A percentile compares a stretch with the other conserved stretches of the same genome.
phyloP scores from a whole-genome alignment of 768 basidiomycete species.

The Tricholoma terreum region DNA sequence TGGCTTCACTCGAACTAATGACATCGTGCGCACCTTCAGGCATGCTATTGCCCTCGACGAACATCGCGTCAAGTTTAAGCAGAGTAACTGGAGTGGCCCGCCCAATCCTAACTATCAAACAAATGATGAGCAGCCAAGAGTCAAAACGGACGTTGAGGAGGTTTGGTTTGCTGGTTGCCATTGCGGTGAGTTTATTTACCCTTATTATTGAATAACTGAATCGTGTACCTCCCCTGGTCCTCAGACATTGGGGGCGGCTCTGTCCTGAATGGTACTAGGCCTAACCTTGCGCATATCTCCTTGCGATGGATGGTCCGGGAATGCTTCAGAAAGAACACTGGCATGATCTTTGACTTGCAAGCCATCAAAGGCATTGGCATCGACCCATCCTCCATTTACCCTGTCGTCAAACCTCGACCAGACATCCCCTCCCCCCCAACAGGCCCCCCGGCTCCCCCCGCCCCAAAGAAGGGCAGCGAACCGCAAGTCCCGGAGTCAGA shows the following conservation, averaged over 20 bases:
- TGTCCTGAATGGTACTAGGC: conserved; percentile 24
- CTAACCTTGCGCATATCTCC: conserved; percentile 51
- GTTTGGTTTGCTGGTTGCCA: conserved; percentile 3
- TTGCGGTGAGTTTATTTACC: neutral
- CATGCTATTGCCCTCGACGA: conserved; percentile 2
- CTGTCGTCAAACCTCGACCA: conserved; percentile 23
- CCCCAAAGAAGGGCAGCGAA: conserved; percentile 26
- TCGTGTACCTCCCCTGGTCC: neutral
- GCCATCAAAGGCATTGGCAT: conserved; percentile 22
- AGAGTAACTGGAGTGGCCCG: neutral
- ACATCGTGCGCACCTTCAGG: neutral
- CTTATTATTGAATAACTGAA: neutral
- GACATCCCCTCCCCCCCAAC: conserved; percentile 30
- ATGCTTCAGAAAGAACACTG: conserved; percentile 37
- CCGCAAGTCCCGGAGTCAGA: conserved; percentile 36
- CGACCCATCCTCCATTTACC: conserved; percentile 28
- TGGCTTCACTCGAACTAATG: neutral
- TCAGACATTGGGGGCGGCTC: conserved; percentile 49
- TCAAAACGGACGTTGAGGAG: neutral
- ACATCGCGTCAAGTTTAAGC: conserved; percentile 1
- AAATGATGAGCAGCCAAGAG: neutral
- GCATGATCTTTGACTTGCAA: conserved; percentile 40
- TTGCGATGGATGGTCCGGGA: conserved; percentile 59
- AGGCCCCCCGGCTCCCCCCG: neutral
- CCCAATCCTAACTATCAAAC: conserved; percentile 15